Evolutionary conservation across 352 stramenopile species (phyloP), one percentile per base, ranked within the genome.

Genomic region (Globisporangium middletonii): DNA sequence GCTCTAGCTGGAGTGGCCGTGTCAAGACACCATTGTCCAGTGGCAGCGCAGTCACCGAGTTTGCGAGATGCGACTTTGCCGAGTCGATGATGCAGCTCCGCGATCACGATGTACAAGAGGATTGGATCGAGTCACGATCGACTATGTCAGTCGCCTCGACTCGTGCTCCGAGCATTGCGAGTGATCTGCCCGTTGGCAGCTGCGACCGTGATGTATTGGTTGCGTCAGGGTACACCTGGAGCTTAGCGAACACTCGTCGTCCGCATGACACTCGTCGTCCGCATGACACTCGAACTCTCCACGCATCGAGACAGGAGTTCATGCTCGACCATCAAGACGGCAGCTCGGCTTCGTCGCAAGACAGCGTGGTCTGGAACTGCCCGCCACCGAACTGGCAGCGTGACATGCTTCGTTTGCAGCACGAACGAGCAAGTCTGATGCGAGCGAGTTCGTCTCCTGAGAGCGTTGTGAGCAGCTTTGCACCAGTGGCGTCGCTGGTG

Each of bases 361-460:
- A 65, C n/a, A 82, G 72, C 43, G 59, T 79, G 19, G 50, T 71
- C 3, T 58, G 75, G 38, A 63, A 55, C 51, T 63, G 55, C 2
- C 72, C 72, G 52, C 72, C 72, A 50, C 37, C 65, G 38, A 69
- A 73, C 28, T 82, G 72, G 72, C 72, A 82, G 28, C 77, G 68
- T 11, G 64, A 59, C 41, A 38, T 79, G 53, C 27, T 72, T 23
- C 8, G 68, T 35, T 64, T 64, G 8, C 28, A 69, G 27, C 50
- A 46, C 19, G 52, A 60, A 46, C 26, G 12, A n/a, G 43, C 16
- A 16, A 48, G n/a, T 26, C 28, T 50, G 42, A 13, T 43, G 16
- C 43, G 12, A 37, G 26, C 43, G 15, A 37, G 2, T 3, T 19
- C 43, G 11, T 48, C 43, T 28, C 43, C 43, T 15, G 43, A 48